Evolutionary conservation across 2,329 filamentous ascomycete species (phyloP).

Genomic region (Chrysosporium queenslandicum): DNA sequence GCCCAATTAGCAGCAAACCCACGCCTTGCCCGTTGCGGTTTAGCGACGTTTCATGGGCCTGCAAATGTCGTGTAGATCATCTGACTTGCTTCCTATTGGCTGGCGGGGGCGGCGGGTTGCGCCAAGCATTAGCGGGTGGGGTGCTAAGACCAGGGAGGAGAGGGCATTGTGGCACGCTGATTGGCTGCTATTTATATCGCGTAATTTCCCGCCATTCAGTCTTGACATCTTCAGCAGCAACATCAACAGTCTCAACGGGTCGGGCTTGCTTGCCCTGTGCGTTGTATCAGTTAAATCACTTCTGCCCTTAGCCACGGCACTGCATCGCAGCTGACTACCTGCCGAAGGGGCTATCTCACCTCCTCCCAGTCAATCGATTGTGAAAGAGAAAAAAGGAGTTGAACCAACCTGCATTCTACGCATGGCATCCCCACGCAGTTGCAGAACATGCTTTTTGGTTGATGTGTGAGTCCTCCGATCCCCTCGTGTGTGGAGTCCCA

Average conservation of each 20-base stretch:
- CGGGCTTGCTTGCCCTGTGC: no score
- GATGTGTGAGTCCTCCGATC: no score
- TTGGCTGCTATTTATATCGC: slow-evolving; percentile 10
- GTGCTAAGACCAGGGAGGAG: background rate
- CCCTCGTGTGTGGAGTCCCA: background rate
- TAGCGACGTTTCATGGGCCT: slow-evolving; percentile 10
- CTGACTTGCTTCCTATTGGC: slow-evolving; percentile 8
- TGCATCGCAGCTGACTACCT: no score
- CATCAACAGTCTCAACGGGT: background rate
- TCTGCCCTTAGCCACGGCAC: no score
- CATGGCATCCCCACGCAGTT: no score
- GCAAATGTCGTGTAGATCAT: slow-evolving; percentile 5
- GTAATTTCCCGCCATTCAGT: background rate
- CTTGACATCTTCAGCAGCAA: background rate
- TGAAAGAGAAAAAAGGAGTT: no score
- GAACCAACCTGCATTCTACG: no score
- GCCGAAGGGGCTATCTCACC: no score
- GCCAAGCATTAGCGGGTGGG: background rate
- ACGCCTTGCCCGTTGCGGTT: background rate
- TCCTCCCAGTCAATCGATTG: no score
- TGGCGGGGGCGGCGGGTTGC: no score
- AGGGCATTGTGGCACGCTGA: background rate
- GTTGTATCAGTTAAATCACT: no score
- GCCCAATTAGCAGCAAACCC: background rate
- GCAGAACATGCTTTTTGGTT: no score